These are phyloP conservation scores for Moricandia arvensis DNA, from an alignment of 345 rosid genomes.

Conservation along the genomic window DNA sequence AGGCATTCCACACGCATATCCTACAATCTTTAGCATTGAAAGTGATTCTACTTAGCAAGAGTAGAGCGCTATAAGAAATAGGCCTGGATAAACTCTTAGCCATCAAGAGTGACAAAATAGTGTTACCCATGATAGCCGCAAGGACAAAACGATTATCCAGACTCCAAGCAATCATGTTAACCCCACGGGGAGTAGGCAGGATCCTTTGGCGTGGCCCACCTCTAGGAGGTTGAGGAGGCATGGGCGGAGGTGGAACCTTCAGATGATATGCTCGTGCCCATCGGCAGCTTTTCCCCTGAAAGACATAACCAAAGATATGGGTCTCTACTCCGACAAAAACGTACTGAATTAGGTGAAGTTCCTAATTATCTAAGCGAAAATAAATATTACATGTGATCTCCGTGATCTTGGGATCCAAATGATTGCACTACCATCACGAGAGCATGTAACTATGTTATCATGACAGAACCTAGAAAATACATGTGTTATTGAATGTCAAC, in stretches of 20 bases:
- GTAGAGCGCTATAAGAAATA: conserved; percentile 9
- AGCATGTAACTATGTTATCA: conserved; percentile 94
- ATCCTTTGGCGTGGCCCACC: conserved; percentile 99
- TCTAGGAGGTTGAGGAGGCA: conserved; percentile 91
- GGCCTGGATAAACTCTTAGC: conserved; percentile 2
- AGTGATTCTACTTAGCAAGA: conserved; percentile 16
- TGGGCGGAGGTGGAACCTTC: conserved; percentile 98
- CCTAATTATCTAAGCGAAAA: background rate
- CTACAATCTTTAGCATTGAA: conserved; percentile 78
- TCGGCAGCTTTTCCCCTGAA: conserved; percentile 81
- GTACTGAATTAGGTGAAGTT: background rate
- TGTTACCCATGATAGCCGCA: conserved; percentile 97
- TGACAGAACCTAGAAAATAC: conserved; percentile 71
- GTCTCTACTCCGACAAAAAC: conserved; percentile 4
- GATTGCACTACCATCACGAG: conserved; percentile 99
- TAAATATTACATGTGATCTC: conserved; percentile 75
- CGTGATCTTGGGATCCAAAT: conserved; percentile 96
- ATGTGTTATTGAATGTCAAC: conserved; percentile 14
- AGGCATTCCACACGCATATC: conserved; percentile 99
- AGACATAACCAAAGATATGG: conserved; percentile 16
- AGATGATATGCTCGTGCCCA: conserved; percentile 92
- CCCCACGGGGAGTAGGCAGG: conserved; percentile 98
- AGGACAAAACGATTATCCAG: conserved; percentile 98
- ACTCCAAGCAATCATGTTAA: conserved; percentile 97
- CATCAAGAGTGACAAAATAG: conserved; percentile 21